Evolutionary conservation across 495 filamentous ascomycete species (phyloP), one percentile per base, ranked within the genome.

Genomic region (Aspergillus mulundensis): DNA sequence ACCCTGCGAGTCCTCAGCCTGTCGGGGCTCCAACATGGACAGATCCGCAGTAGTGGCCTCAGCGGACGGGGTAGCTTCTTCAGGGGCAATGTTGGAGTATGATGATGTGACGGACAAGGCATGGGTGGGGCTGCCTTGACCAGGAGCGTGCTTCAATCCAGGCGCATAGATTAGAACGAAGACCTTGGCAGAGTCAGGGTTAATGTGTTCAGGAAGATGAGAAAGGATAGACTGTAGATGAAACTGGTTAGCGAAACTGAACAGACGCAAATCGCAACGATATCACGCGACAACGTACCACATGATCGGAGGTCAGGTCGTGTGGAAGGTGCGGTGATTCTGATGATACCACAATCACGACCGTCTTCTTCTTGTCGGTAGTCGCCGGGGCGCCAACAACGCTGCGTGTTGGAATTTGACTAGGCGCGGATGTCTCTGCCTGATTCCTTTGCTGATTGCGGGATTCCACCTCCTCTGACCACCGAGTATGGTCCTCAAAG

Each of bases 91-190:
- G 67, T 91, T 91, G 7, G 90, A 93, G 68, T 90, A 95, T 0
- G 91, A 95, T 8, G 91, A 95, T 56, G 86, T 83, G 53, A 92
- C 75, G 14, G 90, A 94, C 36, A 82, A 77, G 28, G 72, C 71
- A 30, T 66, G 69, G 24, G 70, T 74, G 21, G 66, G 64, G 61
- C 66, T 70, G 8, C 68, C 65, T 47, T 71, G 66, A 39, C 56
- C 64, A 57, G 73, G 69, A 16, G 80, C 74, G 57, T 88, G 86
- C 70, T 88, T 90, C 54, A 95, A 76, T 25, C 79, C 81, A 0
- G 91, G 91, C 12, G 89, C 84, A 66, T 96, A 95, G 66, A 97
- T 95, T 54, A 97, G 79, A 48, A 96, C 77, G 58, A 95, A 94
- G 30, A 96, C 77, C 60, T 87, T 85, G 43, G 83, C 80, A 23